phyloP scores from a whole-genome alignment of 208 protist genomes.

The Trypanosoma caninum region DNA sequence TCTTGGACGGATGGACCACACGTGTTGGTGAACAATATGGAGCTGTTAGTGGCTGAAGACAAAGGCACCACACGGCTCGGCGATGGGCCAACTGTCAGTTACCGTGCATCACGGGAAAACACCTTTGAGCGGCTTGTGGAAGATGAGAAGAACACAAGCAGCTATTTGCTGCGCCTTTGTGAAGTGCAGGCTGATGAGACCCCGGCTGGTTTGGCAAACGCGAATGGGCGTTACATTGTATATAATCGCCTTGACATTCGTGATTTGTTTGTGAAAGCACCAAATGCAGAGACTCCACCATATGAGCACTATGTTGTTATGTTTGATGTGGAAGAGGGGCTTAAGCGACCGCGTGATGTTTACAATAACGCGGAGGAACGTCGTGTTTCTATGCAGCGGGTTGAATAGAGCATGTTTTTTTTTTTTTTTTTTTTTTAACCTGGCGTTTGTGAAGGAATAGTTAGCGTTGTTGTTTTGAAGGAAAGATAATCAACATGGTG shows the following conservation, averaged over 20 bases:
- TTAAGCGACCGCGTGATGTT: not conserved
- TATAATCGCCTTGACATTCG: conserved; percentile 66
- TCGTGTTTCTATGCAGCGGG: conserved; percentile 12
- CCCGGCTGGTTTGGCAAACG: conserved; percentile 29
- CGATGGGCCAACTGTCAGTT: conserved; percentile 38
- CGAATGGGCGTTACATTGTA: conserved; percentile 47
- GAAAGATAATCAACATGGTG: too few relatives aligned
- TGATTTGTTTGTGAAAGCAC: conserved; percentile 63
- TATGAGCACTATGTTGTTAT: conserved; percentile 60
- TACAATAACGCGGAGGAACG: conserved; percentile 1
- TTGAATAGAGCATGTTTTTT: conserved; percentile 9
- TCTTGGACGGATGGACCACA: conserved; percentile 40
- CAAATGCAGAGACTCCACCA: conserved; percentile 38
- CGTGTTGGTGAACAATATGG: conserved; percentile 60
- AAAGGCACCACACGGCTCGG: conserved; percentile 18
- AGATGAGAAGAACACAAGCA: conserved; percentile 61
- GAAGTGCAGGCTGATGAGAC: not conserved
- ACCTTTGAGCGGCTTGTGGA: conserved; percentile 58
- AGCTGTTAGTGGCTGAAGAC: conserved; percentile 62
- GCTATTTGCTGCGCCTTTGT: conserved; percentile 51
- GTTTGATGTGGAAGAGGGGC: conserved; percentile 30
- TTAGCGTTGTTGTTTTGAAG: too few relatives aligned
- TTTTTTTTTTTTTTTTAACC: not conserved
- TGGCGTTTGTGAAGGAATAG: not conserved
- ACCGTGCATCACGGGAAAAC: conserved; percentile 55